Evolutionary conservation across 202 grass and related monocot species (phyloP).

Genomic region (Carex arenaria): DNA sequence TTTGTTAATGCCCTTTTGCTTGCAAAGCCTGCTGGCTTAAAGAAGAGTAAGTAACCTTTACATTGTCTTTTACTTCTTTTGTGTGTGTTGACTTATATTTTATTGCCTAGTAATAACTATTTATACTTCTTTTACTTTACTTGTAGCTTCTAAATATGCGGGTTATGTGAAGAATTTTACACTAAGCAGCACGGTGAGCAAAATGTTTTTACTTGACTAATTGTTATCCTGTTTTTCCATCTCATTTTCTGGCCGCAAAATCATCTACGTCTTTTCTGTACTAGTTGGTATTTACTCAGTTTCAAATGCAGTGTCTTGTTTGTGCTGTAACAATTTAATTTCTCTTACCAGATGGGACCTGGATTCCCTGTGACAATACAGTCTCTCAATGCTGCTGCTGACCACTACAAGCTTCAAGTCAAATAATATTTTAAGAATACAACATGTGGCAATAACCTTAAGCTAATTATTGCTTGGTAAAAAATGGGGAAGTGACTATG

Average conservation of each 20-base stretch:
- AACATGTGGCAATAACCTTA: background rate
- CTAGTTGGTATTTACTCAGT: background rate
- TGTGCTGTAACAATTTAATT: background rate
- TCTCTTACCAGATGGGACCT: constrained; percentile 82
- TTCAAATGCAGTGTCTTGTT: background rate
- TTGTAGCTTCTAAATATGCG: constrained; percentile 93
- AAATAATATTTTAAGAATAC: constrained; percentile 31
- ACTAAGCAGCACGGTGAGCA: constrained; percentile 83
- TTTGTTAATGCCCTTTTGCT: constrained; percentile 91
- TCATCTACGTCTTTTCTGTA: background rate
- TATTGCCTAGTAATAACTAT: constrained; percentile 12
- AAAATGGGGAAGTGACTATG: background rate
- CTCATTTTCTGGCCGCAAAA: background rate
- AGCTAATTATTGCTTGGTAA: constrained; percentile 10
- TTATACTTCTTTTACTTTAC: constrained; percentile 22
- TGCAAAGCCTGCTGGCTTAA: constrained; percentile 84
- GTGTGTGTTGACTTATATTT: constrained; percentile 2
- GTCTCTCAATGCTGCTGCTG: constrained; percentile 70
- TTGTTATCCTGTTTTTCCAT: background rate
- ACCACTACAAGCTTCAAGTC: constrained; percentile 69
- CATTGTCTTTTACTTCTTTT: background rate
- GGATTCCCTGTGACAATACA: constrained; percentile 88
- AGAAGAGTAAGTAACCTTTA: constrained; percentile 72
- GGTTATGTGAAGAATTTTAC: constrained; percentile 99
- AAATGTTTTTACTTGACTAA: background rate